Percentiles rank a stretch among this genome's conserved stretches.
Conservation (phyloP, 2,329 filamentous ascomycete species). For the Myriosclerotinia scirpicola region DNA sequence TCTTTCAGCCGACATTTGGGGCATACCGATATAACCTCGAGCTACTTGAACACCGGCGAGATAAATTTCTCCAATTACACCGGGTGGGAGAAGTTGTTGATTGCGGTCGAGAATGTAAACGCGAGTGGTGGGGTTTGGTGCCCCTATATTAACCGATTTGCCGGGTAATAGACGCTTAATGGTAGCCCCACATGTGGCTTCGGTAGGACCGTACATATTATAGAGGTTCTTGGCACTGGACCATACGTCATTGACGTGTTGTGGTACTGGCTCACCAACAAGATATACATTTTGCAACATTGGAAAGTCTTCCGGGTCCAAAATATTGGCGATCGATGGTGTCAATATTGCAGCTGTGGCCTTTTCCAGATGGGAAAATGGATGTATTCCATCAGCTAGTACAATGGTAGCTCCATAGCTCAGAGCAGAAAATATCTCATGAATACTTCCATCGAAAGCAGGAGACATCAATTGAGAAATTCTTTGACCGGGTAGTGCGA, state of each 20-base stretch:
- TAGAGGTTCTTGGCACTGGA: constrained; percentile 37
- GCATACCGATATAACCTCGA: constrained; percentile 44
- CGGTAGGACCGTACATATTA: constrained; percentile 49
- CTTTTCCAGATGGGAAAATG: constrained; percentile 22
- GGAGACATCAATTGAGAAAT: constrained; percentile 47
- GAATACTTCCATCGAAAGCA: constrained; percentile 48
- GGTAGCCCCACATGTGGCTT: constrained; percentile 42
- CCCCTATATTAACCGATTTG: constrained; percentile 43
- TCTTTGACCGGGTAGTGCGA: constrained; percentile 39
- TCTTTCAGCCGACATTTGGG: constrained; percentile 38
- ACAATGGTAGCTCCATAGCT: constrained; percentile 15
- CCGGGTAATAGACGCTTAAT: constrained; percentile 38
- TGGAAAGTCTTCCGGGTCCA: constrained; percentile 19
- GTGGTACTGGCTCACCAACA: constrained; percentile 44
- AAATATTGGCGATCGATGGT: constrained; percentile 20
- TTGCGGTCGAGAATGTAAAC: constrained; percentile 47
- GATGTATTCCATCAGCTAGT: neutral
- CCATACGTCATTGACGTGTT: constrained; percentile 42
- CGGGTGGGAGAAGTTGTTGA: constrained; percentile 38
- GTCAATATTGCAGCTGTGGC: constrained; percentile 18
- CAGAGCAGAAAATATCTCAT: constrained; percentile 34
- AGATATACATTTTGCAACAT: constrained; percentile 39
- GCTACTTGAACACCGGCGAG: constrained; percentile 47
- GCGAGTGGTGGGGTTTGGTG: constrained; percentile 41
- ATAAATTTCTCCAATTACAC: constrained; percentile 46